Conservation (phyloP, 2,329 filamentous ascomycete genomes). For the Apiospora pterosperma region DNA sequence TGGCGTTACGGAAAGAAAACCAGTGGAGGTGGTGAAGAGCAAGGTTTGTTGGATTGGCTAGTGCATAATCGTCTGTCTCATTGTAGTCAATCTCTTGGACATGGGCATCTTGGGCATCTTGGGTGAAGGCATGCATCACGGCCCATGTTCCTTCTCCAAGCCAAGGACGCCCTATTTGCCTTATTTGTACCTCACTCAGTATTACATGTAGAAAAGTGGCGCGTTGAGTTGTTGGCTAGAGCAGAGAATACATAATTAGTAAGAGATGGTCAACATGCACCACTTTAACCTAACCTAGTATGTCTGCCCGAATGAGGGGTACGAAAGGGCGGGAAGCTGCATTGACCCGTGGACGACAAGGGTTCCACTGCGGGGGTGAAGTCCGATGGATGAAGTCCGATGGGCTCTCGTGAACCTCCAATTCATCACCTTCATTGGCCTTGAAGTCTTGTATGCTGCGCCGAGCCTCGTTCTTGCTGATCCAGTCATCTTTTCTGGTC, state of each 20-base stretch:
- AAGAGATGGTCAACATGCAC: neutral
- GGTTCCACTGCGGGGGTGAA: neutral
- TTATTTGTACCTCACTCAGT: too few relatives aligned
- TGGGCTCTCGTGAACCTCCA: neutral
- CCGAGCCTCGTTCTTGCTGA: neutral
- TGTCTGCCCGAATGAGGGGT: neutral
- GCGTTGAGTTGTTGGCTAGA: too few relatives aligned
- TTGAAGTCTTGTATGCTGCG: neutral
- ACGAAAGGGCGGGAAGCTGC: neutral
- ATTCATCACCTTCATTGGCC: neutral
- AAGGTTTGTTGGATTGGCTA: neutral
- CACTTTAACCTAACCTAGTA: neutral
- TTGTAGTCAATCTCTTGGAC: too few relatives aligned
- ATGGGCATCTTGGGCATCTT: too few relatives aligned
- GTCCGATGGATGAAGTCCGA: neutral
- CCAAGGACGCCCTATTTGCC: too few relatives aligned
- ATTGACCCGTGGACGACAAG: neutral
- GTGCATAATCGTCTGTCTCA: neutral
- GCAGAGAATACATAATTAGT: neutral
- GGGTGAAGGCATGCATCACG: too few relatives aligned
- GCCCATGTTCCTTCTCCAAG: too few relatives aligned
- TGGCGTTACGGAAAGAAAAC: neutral
- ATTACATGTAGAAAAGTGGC: too few relatives aligned
- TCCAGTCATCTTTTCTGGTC: neutral
- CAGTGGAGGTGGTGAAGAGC: neutral